phyloP scores from a whole-genome alignment of 768 basidiomycete genomes.

The Mycena crocata region DNA sequence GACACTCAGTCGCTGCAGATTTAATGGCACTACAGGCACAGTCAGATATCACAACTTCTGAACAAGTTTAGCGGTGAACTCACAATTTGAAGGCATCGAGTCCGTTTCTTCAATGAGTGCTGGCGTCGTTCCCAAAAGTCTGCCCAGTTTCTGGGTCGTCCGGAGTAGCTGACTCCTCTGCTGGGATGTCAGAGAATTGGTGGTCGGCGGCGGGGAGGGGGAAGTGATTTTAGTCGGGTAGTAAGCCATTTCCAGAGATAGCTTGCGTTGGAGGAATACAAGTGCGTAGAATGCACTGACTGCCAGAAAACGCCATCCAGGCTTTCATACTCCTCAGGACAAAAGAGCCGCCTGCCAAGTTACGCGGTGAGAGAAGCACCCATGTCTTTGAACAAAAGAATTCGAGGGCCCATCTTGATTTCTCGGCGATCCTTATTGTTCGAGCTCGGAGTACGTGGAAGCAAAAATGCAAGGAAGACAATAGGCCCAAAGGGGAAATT shows the following conservation, averaged over 20 bases:
- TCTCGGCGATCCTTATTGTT: conserved; percentile 5
- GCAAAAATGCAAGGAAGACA: background rate
- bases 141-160: conserved; percentile 68
- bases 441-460: background rate
- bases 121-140: conserved; percentile 70
- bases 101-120: conserved; percentile 58
- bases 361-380: conserved; percentile 4
- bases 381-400: conserved; percentile 18
- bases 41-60: background rate
- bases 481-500: conserved; percentile 15
- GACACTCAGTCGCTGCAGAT: conserved; percentile 33
- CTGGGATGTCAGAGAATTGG: conserved; percentile 60
- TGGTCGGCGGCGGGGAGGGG: conserved; percentile 68
- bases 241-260: conserved; percentile 31
- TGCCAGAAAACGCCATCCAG: background rate
- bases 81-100: conserved; percentile 27
- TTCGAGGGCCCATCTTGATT: background rate
- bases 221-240: conserved; percentile 50
- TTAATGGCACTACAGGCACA: conserved; percentile 23
- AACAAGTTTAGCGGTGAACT: background rate
- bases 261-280: background rate
- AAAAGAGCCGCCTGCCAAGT: conserved; percentile 15
- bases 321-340: conserved; percentile 21
- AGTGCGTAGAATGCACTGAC: conserved; percentile 12
- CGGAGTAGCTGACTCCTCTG: conserved; percentile 69